Base-by-base conservation (phyloP, 202 grass and related monocot species). In the Elaeis oleifera region DNA sequence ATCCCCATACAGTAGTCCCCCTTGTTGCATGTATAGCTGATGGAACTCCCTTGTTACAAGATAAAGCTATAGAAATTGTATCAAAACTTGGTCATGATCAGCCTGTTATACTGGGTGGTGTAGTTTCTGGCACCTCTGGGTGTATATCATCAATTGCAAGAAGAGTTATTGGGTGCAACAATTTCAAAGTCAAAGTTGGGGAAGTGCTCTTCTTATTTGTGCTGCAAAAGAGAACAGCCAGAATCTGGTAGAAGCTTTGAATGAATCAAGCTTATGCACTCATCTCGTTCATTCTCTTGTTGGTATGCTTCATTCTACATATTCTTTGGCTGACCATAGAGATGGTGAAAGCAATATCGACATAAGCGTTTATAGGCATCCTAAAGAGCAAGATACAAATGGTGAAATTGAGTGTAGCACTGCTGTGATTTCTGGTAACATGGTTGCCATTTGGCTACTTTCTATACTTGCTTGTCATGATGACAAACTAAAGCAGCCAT, bases 11-110 rank as follows among this genome's bases (percentile, higher is more conserved):
- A 1, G 84, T 99, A 79, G 75, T 99, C 66, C 95, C 95, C 61
- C 72, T 99, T 74, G 83, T 99, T 75, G 80, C 95, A 71, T 94
- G 95, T 63, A 77, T 94, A 55, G 89, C 89, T 76, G 80, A 99
- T 84, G 85, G 81, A 84, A 62, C 80, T 69, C 75, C 89, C 21
- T 53, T 83, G 48, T 87, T 94, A 60, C 95, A 99, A 94, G 95
- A 99, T 79, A 99, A 94, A 84, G 88, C 89, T 63, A 87, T 99
- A 73, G 89, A 99, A 70, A 75, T 99, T 72, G 70, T 90, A 56
- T 84, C 89, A 72, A 94, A 80, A 52, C 89, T 99, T 52, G 94
- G 89, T 75, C 80, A 70, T 4, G 78, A 83, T 31, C 95, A 94
- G 53, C 85, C 80, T 73, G 72, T 72, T 81, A 70, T 94, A 82